Base-by-base conservation (phyloP, 257 asterid species). In the Echites panduratus region DNA sequence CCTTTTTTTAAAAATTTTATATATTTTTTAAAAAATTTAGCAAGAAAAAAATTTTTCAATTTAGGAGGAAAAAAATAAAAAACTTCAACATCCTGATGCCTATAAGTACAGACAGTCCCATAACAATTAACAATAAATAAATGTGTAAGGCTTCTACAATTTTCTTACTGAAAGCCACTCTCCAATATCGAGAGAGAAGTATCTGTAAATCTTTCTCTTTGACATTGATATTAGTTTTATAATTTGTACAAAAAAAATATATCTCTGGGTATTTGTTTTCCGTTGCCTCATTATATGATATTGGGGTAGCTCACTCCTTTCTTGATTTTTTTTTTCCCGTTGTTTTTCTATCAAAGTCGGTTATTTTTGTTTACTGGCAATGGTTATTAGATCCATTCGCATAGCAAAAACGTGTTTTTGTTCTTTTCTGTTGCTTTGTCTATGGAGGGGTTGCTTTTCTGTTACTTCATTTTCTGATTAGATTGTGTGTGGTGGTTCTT, bases 341-440 rank as follows among this genome's bases (percentile, higher is more conserved):
- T 74, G 41, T n/a, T 45, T 44, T 29, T 67, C 11, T 43, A 41
- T 65, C 56, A 47, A 66, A 79, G 77, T 71, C 58, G 79, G 82
- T 65, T 72, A 44, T 66, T 70, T 84, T 75, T 79, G 80, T 67
- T 79, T 73, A 81, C 69, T 78, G 52, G 57, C 76, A 53, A 75
- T 73, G 40, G 69, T 73, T 78, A 32, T 49, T 70, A 77, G 90
- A 89, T 86, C 90, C 88, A 75, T 71, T 44, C 64, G 24, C 35
- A 62, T 70, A 64, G 77, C 76, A 19, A 76, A 72, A 59, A 74
- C 79, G 76, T 75, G 72, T 70, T 77, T 53, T 35, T 43, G 67
- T 62, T 61, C 53, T 29, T 59, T 77, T 62, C 35, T 50, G 80
- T 20, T 49, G 40, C 41, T 74, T 81, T 10, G 72, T 10, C 70